Base-by-base conservation (phyloP, 106 monocot species). In the Platanthera zijinensis region DNA sequence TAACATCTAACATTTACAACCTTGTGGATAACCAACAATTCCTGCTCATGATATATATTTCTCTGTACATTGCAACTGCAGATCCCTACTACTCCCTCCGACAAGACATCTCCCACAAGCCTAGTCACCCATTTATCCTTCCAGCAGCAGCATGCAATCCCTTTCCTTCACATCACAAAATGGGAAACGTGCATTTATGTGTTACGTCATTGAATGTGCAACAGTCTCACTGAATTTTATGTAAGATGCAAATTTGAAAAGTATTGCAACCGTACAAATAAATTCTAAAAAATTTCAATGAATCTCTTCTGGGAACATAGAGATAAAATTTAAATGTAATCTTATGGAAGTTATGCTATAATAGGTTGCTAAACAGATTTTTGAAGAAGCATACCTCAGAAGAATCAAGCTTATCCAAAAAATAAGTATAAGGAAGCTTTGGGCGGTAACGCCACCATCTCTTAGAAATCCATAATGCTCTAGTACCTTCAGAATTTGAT, bases 381-480 rank as follows among this genome's bases (percentile, higher is more conserved):
- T 12, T n/a, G 50, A 18, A 71, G 51, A 74, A 72, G 57, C 57
- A 78, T 81, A 93, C 93, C 94, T 90, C 94, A 46, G 90, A 90
- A 62, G 82, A 85, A 81, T 94, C 88, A 19, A 94, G 90, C 68
- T 94, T 94, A 63, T 87, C 85, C 69, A 94, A 88, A 69, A 94
- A 94, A 83, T 90, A 94, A 10, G 85, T 94, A 51, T 94, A 94
- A 48, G 94, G 94, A 22, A 94, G 71, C 73, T 89, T 94, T 80
- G 94, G 94, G 69, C 90, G 94, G 82, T 94, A 94, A n/a, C 25
- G 78, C 94, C 94, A 94, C 94, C 94, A 94, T 82, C 94, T 83
- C 78, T 94, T 94, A 64, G 94, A 88, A 83, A 94, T 89, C 94
- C 90, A 94, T n/a, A 88, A 61, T 48, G 85, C 94, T 79, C 90